phyloP scores from a whole-genome alignment of 495 filamentous ascomycete species.

The Tetracladium setigerum region DNA sequence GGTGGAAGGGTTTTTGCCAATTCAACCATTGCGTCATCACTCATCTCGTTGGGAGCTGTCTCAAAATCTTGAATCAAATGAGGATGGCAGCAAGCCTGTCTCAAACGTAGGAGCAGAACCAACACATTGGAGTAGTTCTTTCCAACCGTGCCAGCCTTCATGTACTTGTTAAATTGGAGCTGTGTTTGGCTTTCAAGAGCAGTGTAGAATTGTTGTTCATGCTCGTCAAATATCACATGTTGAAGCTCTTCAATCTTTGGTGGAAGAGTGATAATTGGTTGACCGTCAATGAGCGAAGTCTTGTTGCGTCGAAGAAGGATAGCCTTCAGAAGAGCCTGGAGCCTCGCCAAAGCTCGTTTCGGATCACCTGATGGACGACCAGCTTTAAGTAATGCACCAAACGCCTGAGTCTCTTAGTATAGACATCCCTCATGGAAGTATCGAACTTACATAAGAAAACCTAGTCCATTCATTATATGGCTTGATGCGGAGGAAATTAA shows the following conservation, averaged over 20 bases:
- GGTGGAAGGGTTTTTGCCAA: slow-evolving; percentile 56
- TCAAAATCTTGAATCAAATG: slow-evolving; percentile 78
- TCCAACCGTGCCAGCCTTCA: slow-evolving; percentile 62
- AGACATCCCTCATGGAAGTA: neutral
- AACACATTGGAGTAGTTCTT: slow-evolving; percentile 80
- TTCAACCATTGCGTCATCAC: slow-evolving; percentile 46
- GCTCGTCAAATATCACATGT: slow-evolving; percentile 65
- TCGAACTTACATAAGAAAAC: slow-evolving; percentile 39
- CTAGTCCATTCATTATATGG: slow-evolving; percentile 60
- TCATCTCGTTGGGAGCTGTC: slow-evolving; percentile 37
- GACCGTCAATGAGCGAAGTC: slow-evolving; percentile 72
- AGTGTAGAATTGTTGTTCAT: slow-evolving; percentile 65
- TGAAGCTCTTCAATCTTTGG: slow-evolving; percentile 56
- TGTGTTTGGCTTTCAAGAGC: slow-evolving; percentile 61
- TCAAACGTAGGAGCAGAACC: slow-evolving; percentile 76
- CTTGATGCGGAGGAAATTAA: slow-evolving; percentile 72
- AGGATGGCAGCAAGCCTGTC: slow-evolving; percentile 91
- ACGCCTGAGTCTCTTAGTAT: slow-evolving; percentile 18
- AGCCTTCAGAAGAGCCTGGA: slow-evolving; percentile 77
- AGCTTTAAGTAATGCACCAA: slow-evolving; percentile 26
- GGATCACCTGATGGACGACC: slow-evolving; percentile 23
- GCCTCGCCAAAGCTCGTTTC: slow-evolving; percentile 53
- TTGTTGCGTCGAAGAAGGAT: slow-evolving; percentile 84
- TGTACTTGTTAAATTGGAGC: slow-evolving; percentile 68
- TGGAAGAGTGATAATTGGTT: slow-evolving; percentile 72